phyloP scores from a whole-genome alignment of 2,329 filamentous ascomycete species.

The Colletotrichum incanum region DNA sequence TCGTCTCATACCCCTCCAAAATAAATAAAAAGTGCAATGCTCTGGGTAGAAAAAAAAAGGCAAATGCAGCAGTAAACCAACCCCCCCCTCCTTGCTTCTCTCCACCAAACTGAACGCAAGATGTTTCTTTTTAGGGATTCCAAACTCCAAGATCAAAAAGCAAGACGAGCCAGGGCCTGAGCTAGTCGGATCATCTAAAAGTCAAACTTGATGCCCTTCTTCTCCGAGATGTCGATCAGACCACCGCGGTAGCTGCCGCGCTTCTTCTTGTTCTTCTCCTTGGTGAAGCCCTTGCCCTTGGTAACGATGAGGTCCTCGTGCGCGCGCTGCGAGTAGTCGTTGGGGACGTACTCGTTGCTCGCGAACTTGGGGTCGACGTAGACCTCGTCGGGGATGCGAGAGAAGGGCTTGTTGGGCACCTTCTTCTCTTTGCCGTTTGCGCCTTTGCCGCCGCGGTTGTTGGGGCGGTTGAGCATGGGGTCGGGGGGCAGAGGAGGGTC shows the following conservation, averaged over 20 bases:
- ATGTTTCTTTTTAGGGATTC: slow-evolving; percentile 6
- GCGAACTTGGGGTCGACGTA: slow-evolving; percentile 78
- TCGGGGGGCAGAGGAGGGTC: slow-evolving; percentile 71
- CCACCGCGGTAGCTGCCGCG: slow-evolving; percentile 92
- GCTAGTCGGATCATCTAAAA: slow-evolving; percentile 65
- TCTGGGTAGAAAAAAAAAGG: neutral
- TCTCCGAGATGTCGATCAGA: slow-evolving; percentile 84
- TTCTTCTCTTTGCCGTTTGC: slow-evolving; percentile 69
- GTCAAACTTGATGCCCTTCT: slow-evolving; percentile 95
- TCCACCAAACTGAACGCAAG: slow-evolving; percentile 1
- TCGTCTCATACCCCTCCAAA: neutral
- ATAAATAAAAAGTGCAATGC: slow-evolving; percentile 17
- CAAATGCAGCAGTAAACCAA: slow-evolving; percentile 12
- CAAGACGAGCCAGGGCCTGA: slow-evolving; percentile 3
- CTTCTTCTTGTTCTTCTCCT: slow-evolving; percentile 99
- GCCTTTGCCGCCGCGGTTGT: slow-evolving; percentile 55
- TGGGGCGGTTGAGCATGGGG: slow-evolving; percentile 55
- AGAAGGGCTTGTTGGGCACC: slow-evolving; percentile 78
- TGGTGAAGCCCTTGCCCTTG: slow-evolving; percentile 96
- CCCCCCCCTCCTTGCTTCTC: neutral
- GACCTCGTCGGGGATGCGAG: slow-evolving; percentile 79
- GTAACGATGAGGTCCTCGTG: slow-evolving; percentile 92
- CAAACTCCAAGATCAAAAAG: slow-evolving; percentile 35
- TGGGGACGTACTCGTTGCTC: slow-evolving; percentile 86
- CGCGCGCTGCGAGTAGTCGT: slow-evolving; percentile 91